Evolutionary conservation across 805 yeast species (phyloP).

Genomic region (Debaryomyces castellii): DNA sequence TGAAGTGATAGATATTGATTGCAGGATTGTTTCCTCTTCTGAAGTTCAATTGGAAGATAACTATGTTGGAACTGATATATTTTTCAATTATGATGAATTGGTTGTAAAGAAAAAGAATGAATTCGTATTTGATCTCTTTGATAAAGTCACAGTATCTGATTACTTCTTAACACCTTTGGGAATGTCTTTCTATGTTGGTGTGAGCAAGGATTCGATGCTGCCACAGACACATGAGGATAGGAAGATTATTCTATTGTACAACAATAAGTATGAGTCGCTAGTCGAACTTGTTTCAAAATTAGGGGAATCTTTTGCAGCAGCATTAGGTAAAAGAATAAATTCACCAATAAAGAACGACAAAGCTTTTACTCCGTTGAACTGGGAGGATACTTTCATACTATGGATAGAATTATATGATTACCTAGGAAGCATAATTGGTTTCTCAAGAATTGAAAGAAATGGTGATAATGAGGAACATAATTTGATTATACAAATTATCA

Average conservation of each 20-base stretch:
- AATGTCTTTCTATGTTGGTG: constrained; percentile 30
- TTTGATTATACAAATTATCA: constrained; percentile 21
- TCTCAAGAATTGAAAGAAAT: constrained; percentile 25
- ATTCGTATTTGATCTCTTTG: neutral
- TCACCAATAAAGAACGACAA: constrained; percentile 21
- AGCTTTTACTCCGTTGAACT: constrained; percentile 11
- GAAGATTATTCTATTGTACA: constrained; percentile 20
- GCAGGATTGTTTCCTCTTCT: constrained; percentile 17
- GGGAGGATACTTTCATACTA: constrained; percentile 31
- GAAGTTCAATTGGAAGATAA: neutral
- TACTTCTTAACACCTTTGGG: constrained; percentile 26
- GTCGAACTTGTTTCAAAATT: constrained; percentile 17
- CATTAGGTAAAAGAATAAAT: constrained; percentile 23
- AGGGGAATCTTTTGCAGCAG: constrained; percentile 17
- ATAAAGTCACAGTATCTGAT: constrained; percentile 27
- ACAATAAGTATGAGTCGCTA: constrained; percentile 12
- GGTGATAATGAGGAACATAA: constrained; percentile 12
- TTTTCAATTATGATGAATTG: constrained; percentile 11
- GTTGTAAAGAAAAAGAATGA: neutral
- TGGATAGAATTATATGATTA: constrained; percentile 40
- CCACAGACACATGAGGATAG: constrained; percentile 8
- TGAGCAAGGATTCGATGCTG: constrained; percentile 6
- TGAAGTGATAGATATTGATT: constrained; percentile 25
- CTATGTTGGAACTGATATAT: constrained; percentile 5
- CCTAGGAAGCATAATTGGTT: constrained; percentile 26